Conservation (phyloP, 495 filamentous ascomycete species). For the Schizothecium vesticola region DNA sequence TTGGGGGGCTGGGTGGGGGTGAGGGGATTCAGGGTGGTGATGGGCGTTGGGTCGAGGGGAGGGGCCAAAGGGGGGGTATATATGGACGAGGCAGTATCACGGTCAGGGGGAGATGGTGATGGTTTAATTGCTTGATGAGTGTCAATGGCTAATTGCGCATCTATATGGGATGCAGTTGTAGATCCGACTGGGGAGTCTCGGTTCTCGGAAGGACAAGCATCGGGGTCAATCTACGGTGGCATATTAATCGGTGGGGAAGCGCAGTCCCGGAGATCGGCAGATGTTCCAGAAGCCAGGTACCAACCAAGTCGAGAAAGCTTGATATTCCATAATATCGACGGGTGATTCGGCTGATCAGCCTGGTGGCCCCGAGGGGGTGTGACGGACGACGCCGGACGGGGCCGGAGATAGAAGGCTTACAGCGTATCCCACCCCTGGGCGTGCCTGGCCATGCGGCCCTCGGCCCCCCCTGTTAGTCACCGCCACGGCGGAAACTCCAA, state of each 20-base stretch:
- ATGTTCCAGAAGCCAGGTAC: constrained; percentile 20
- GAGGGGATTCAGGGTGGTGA: background rate
- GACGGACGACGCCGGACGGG: background rate
- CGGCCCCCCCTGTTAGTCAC: background rate
- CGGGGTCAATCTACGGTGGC: constrained; percentile 15
- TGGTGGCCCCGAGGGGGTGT: constrained; percentile 6
- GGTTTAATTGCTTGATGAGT: background rate
- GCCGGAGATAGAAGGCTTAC: background rate
- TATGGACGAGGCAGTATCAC: background rate
- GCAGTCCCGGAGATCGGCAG: constrained; percentile 26
- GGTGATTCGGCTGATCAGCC: constrained; percentile 28
- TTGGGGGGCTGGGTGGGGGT: background rate
- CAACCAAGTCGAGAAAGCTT: constrained; percentile 17
- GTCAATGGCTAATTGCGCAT: background rate
- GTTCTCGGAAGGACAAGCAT: constrained; percentile 22
- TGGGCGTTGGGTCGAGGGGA: background rate
- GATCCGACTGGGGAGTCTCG: background rate
- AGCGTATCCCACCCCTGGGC: background rate
- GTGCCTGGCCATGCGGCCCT: no score
- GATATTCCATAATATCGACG: constrained; percentile 21
- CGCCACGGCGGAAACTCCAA: background rate
- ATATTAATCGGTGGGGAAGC: constrained; percentile 10
- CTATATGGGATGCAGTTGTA: background rate
- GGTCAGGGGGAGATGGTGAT: background rate
- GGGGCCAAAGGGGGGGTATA: background rate